These are phyloP conservation scores for Melampsora larici-populina DNA, from an alignment of 1,284 basidiomycete species.

Conservation along the genomic window DNA sequence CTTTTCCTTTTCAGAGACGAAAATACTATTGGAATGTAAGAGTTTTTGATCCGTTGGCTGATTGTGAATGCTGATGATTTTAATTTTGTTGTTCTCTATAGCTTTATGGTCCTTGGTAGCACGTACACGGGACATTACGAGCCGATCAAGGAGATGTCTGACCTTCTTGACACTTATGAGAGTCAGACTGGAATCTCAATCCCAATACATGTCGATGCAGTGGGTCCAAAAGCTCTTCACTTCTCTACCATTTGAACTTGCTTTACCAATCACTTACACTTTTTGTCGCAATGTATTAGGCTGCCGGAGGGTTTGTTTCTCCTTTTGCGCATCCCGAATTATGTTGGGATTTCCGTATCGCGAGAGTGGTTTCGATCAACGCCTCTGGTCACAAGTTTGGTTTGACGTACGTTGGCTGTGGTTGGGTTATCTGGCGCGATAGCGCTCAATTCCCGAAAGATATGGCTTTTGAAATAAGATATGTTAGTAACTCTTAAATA, in stretches of 20 bases:
- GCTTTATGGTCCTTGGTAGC: slow-evolving; percentile 54
- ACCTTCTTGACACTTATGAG: slow-evolving; percentile 81
- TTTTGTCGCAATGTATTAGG: slow-evolving; percentile 63
- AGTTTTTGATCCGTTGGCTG: slow-evolving; percentile 67
- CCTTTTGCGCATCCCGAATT: slow-evolving; percentile 75
- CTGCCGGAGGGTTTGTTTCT: slow-evolving; percentile 78
- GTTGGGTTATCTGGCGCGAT: slow-evolving; percentile 80
- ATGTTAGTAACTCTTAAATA: slow-evolving; percentile 56
- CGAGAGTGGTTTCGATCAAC: slow-evolving; percentile 84
- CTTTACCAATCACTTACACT: no score
- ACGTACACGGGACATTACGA: slow-evolving; percentile 95
- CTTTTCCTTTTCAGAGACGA: slow-evolving; percentile 13
- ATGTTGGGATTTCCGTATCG: slow-evolving; percentile 79
- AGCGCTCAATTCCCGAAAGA: slow-evolving; percentile 69
- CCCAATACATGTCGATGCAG: slow-evolving; percentile 66
- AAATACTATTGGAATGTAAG: slow-evolving; percentile 67
- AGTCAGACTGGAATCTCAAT: slow-evolving; percentile 64
- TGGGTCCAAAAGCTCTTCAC: slow-evolving; percentile 45
- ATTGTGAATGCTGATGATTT: slow-evolving; percentile 50
- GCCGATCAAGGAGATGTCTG: slow-evolving; percentile 79
- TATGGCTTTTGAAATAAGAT: slow-evolving; percentile 89
- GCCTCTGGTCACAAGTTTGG: slow-evolving; percentile 83
- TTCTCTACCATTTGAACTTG: neutral
- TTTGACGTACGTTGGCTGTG: slow-evolving; percentile 78
- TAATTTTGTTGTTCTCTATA: slow-evolving; percentile 38